These are phyloP conservation scores for Dothideomycetes sp. DNA, from an alignment of 2,329 filamentous ascomycete species.

Conservation along the genomic window DNA sequence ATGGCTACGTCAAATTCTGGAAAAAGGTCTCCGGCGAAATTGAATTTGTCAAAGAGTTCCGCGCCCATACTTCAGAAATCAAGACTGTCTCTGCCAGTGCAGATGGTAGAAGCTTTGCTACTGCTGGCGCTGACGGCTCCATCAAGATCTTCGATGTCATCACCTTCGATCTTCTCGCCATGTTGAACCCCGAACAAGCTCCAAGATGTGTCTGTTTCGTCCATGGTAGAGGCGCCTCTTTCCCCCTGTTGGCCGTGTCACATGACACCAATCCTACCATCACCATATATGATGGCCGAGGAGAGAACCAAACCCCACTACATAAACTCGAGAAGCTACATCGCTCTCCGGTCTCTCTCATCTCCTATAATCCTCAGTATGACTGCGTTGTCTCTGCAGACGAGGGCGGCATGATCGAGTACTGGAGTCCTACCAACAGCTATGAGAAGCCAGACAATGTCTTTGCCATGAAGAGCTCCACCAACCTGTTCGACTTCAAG, in stretches of 20 bases:
- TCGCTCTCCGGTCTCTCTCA: conserved; percentile 65
- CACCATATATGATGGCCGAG: conserved; percentile 78
- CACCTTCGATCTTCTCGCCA: conserved; percentile 59
- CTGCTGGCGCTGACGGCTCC: conserved; percentile 65
- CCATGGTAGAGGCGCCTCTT: conserved; percentile 73
- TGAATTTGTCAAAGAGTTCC: conserved; percentile 98
- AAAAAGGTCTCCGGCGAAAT: conserved; percentile 86
- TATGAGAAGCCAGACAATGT: conserved; percentile 90
- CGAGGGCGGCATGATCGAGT: conserved; percentile 87
- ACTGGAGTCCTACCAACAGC: conserved; percentile 71
- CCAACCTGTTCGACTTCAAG: conserved; percentile 93
- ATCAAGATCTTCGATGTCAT: conserved; percentile 70
- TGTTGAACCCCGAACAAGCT: conserved; percentile 64
- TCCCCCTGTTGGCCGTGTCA: conserved; percentile 76
- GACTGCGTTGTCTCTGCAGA: conserved; percentile 89
- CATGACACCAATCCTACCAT: conserved; percentile 63
- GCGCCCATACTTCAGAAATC: conserved; percentile 78
- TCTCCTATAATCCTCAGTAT: conserved; percentile 80
- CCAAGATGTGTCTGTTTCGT: conserved; percentile 87
- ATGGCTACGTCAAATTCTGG: conserved; percentile 99
- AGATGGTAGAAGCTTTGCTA: conserved; percentile 89
- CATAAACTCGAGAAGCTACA: conserved; percentile 75
- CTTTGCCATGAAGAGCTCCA: conserved; percentile 87
- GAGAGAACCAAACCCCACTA: conserved; percentile 64
- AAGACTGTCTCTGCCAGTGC: conserved; percentile 72